These are phyloP conservation scores for Beauveria sp. DNA, from an alignment of 2,329 filamentous ascomycete species.

Conservation along the genomic window DNA sequence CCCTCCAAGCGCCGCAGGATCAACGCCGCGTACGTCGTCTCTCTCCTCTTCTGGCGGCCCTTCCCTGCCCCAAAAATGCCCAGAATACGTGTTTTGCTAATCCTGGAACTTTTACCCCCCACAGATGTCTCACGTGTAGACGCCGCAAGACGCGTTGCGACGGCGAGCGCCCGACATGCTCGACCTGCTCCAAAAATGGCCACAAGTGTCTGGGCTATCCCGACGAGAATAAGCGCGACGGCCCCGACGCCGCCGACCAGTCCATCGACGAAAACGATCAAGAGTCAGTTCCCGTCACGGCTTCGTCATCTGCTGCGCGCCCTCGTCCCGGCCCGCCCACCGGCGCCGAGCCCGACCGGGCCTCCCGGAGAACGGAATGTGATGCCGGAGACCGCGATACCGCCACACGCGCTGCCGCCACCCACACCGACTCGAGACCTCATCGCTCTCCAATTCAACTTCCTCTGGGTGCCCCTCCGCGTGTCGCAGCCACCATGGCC, in stretches of 20 bases:
- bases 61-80: not conserved
- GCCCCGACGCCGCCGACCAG: slow-evolving; percentile 23
- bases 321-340: not conserved
- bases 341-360: not conserved
- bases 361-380: not conserved
- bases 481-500: not conserved
- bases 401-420: not conserved
- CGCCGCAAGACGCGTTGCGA: slow-evolving; percentile 70
- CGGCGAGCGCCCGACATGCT: slow-evolving; percentile 63
- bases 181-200: slow-evolving; percentile 64
- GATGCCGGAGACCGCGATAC: not conserved
- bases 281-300: not conserved
- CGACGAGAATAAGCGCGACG: slow-evolving; percentile 31
- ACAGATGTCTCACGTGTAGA: slow-evolving; percentile 63
- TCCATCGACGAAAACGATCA: slow-evolving; percentile 30
- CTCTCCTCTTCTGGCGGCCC: slow-evolving; percentile 3
- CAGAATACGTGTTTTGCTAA: not conserved
- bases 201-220: slow-evolving; percentile 63
- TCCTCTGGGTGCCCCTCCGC: not conserved
- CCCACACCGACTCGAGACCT: not conserved
- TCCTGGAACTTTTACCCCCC: not conserved
- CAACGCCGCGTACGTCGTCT: slow-evolving; percentile 60
- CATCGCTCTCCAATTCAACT: not conserved
- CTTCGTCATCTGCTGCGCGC: not conserved
- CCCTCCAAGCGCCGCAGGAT: slow-evolving; percentile 72